phyloP scores from a whole-genome alignment of 1,284 basidiomycete genomes.

The Pseudozyma sp. region DNA sequence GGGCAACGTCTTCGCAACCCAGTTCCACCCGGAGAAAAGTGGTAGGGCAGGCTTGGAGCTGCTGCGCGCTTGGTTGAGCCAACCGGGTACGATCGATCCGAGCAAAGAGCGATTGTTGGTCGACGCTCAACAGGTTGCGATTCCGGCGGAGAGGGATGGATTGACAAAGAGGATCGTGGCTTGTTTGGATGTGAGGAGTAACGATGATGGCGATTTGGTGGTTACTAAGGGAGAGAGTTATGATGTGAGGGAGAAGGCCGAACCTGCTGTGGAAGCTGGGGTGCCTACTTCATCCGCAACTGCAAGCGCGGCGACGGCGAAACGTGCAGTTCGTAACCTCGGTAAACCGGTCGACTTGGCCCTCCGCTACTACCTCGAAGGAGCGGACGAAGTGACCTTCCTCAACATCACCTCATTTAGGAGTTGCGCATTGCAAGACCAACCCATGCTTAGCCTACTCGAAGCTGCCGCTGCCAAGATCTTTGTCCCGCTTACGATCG shows the following conservation, averaged over 20 bases:
- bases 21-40: constrained; percentile 99
- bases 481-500: constrained; percentile 98
- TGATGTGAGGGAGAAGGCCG: constrained; percentile 83
- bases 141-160: constrained; percentile 69
- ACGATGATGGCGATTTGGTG: constrained; percentile 95
- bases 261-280: constrained; percentile 4
- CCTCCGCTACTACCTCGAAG: constrained; percentile 84
- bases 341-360: constrained; percentile 96
- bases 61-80: constrained; percentile 84
- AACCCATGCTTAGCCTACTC: constrained; percentile 97
- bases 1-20: constrained; percentile 90
- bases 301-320: constrained; percentile 17
- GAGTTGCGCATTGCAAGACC: constrained; percentile 91
- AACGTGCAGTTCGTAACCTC: constrained; percentile 88
- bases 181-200: constrained; percentile 96
- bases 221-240: constrained; percentile 99
- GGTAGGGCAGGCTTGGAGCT: constrained; percentile 88
- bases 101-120: constrained; percentile 48
- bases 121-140: constrained; percentile 47
- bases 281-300: constrained; percentile 2
- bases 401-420: constrained; percentile 99
- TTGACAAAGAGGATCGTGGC: constrained; percentile 92
- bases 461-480: constrained; percentile 87
- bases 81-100: constrained; percentile 59
- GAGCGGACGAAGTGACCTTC: constrained; percentile 96